Evolutionary conservation across 2,329 filamentous ascomycete species (phyloP).

Genomic region (Fusarium graminum): DNA sequence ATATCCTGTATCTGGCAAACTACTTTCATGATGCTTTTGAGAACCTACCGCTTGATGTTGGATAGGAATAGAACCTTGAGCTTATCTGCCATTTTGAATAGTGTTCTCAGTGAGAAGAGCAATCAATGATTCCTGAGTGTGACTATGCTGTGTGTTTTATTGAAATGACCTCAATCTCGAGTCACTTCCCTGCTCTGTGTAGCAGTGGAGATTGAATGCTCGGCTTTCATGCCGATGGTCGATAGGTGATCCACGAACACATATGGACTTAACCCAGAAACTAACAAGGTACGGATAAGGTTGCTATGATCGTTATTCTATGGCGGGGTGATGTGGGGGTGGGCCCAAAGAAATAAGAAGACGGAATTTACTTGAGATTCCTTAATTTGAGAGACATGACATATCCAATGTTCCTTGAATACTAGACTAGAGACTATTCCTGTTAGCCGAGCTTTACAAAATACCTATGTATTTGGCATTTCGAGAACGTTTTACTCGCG

Average conservation of each 20-base stretch:
- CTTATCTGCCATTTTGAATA: conserved; percentile 46
- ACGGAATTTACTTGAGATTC: conserved; percentile 10
- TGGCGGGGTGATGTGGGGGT: conserved; percentile 35
- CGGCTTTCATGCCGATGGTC: conserved; percentile 27
- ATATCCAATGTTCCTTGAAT: not conserved
- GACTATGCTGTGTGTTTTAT: not conserved
- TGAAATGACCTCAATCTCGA: not conserved
- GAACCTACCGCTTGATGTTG: conserved; percentile 56
- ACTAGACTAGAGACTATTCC: too few relatives aligned
- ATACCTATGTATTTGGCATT: too few relatives aligned
- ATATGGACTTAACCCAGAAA: not conserved
- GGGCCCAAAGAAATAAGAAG: conserved; percentile 12
- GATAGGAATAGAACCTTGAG: conserved; percentile 58
- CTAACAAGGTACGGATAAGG: not conserved
- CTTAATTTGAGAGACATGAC: not conserved
- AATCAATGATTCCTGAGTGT: not conserved
- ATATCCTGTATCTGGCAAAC: not conserved
- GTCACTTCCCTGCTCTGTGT: not conserved
- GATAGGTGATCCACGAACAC: not conserved
- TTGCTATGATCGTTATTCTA: not conserved
- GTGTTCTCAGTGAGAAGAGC: not conserved
- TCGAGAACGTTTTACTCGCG: not conserved
- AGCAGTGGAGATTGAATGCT: not conserved
- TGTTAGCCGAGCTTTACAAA: too few relatives aligned
- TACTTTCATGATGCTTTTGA: not conserved